phyloP scores from a whole-genome alignment of 1,284 basidiomycete species.

The Apiotrichum veenhuisii region DNA sequence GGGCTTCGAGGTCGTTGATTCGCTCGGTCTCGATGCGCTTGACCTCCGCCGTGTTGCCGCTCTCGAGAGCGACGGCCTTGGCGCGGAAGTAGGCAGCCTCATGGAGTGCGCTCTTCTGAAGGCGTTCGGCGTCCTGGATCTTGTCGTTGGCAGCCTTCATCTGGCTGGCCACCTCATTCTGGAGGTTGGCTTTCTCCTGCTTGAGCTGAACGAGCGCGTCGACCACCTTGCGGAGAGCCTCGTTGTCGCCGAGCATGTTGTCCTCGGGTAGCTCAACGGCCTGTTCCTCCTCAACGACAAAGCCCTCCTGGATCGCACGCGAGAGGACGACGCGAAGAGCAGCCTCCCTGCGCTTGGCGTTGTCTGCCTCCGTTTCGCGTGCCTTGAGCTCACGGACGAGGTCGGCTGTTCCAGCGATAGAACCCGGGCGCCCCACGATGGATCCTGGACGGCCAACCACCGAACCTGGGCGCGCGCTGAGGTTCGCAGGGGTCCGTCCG shows the following conservation, averaged over 20 bases:
- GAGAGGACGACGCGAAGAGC: conserved; percentile 83
- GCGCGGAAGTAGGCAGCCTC: conserved; percentile 96
- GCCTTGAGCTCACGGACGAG: conserved; percentile 70
- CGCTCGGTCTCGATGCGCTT: conserved; percentile 76
- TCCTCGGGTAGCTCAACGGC: conserved; percentile 23
- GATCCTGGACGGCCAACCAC: conserved; percentile 14
- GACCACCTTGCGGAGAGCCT: conserved; percentile 52
- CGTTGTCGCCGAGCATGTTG: conserved; percentile 11
- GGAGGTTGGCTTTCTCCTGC: conserved; percentile 51
- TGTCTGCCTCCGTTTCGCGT: conserved; percentile 76
- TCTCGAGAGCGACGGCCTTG: conserved; percentile 82
- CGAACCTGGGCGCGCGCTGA: conserved; percentile 14
- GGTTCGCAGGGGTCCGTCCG: conserved; percentile 11
- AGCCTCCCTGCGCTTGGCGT: conserved; percentile 68
- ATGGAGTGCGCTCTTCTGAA: conserved; percentile 75
- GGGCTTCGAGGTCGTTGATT: conserved; percentile 71
- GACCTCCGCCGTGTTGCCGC: conserved; percentile 62
- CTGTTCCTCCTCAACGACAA: conserved; percentile 60
- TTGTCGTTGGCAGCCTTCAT: conserved; percentile 67
- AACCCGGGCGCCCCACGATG: conserved; percentile 44
- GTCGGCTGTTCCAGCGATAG: conserved; percentile 62
- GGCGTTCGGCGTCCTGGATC: conserved; percentile 73
- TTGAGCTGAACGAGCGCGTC: conserved; percentile 76
- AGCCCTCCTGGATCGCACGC: conserved; percentile 76
- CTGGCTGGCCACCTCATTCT: conserved; percentile 41